These are phyloP conservation scores for Aspergillus campestris DNA, from an alignment of 495 filamentous ascomycete genomes.

Conservation along the genomic window DNA sequence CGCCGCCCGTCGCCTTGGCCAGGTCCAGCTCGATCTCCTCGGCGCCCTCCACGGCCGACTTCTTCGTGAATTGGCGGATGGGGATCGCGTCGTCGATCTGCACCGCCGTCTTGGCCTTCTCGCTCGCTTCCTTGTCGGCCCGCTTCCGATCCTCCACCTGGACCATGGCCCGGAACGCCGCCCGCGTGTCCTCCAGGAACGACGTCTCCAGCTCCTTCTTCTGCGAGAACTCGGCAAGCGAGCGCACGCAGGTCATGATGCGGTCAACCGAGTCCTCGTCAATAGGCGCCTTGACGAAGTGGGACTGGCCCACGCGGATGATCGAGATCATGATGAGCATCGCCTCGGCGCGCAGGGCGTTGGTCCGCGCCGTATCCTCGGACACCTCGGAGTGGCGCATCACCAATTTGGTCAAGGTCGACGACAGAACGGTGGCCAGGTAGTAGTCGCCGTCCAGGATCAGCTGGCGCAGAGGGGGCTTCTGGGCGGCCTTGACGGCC, in stretches of 20 bases:
- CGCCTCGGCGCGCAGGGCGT: slow-evolving; percentile 89
- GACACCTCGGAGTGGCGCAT: slow-evolving; percentile 98
- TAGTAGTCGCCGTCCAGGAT: slow-evolving; percentile 98
- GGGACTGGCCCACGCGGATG: slow-evolving; percentile 92
- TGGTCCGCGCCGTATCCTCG: slow-evolving; percentile 75
- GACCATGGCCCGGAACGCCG: slow-evolving; percentile 97
- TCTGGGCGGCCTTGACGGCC: slow-evolving; percentile 93
- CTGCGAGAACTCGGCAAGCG: slow-evolving; percentile 81
- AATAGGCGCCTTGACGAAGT: slow-evolving; percentile 94
- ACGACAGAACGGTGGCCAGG: slow-evolving; percentile 86
- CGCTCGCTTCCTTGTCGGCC: slow-evolving; percentile 76
- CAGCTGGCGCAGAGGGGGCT: slow-evolving; percentile 89
- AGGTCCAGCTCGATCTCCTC: slow-evolving; percentile 86
- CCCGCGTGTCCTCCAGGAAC: slow-evolving; percentile 91
- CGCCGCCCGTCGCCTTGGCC: slow-evolving; percentile 88
- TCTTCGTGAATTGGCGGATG: slow-evolving; percentile 90
- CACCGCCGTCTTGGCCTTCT: slow-evolving; percentile 88
- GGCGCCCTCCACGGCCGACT: slow-evolving; percentile 71
- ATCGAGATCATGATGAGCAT: slow-evolving; percentile 99
- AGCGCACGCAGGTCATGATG: slow-evolving; percentile 93
- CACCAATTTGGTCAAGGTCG: slow-evolving; percentile 92
- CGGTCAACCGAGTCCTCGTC: slow-evolving; percentile 97
- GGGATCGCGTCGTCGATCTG: slow-evolving; percentile 92
- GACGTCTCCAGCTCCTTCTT: slow-evolving; percentile 85
- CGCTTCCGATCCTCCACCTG: slow-evolving; percentile 97